Conservation (phyloP, 2,329 filamentous ascomycete species). For the Parasarocladium wereldwijsianum region DNA sequence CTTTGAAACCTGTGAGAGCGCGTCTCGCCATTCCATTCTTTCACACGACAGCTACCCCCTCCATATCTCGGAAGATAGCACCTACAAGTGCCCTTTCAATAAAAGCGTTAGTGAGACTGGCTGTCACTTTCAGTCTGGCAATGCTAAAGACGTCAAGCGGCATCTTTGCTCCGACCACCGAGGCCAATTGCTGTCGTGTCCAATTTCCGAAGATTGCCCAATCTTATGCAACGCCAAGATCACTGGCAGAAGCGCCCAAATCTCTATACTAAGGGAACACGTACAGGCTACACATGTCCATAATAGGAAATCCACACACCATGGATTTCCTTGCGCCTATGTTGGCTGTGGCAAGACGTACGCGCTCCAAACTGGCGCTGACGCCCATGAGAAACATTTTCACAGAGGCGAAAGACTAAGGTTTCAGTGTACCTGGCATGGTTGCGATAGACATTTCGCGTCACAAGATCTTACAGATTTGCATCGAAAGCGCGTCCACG, state of each 20-base stretch:
- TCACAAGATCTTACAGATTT: not conserved
- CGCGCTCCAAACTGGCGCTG: constrained; percentile 1
- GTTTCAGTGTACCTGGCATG: constrained; percentile 1
- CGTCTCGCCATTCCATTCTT: not conserved
- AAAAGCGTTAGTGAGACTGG: constrained; percentile 1
- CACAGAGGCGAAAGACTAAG: constrained; percentile 1
- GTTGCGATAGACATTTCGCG: constrained; percentile 1
- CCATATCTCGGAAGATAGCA: constrained; percentile 1
- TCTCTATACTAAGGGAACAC: constrained; percentile 1
- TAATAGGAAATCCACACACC: not conserved
- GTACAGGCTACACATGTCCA: not conserved
- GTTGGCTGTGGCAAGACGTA: constrained; percentile 2
- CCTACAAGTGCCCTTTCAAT: constrained; percentile 1
- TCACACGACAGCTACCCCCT: not conserved
- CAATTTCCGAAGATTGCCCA: not conserved
- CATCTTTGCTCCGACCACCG: constrained; percentile 1
- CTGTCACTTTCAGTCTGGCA: constrained; percentile 1
- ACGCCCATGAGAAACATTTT: constrained; percentile 1
- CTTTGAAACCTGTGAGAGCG: no score
- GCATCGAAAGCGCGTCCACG: not conserved
- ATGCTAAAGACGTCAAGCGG: constrained; percentile 1
- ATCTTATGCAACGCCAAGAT: constrained; percentile 1
- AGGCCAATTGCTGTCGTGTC: constrained; percentile 1
- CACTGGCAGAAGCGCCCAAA: not conserved
- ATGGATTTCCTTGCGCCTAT: constrained; percentile 1